Evolutionary conservation across 495 filamentous ascomycete genomes (phyloP).

Genomic region (Aspergillus baeticus): DNA sequence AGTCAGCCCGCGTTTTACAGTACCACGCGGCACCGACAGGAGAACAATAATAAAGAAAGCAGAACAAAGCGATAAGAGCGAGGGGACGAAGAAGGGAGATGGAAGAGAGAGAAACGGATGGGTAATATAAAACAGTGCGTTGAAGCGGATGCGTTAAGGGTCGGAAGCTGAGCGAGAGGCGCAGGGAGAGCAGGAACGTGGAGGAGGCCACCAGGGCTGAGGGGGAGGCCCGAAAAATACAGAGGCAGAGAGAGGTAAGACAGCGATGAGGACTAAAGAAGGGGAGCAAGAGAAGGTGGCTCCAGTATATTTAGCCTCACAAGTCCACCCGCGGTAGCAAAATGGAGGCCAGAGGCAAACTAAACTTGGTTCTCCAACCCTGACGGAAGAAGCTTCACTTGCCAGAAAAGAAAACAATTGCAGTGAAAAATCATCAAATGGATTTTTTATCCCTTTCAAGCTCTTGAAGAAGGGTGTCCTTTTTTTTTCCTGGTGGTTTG

Average conservation of each 20-base stretch:
- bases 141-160: neutral
- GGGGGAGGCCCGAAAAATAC: conserved; percentile 18
- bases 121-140: conserved; percentile 12
- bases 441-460: neutral
- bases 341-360: neutral
- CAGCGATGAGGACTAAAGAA: neutral
- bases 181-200: conserved; percentile 28
- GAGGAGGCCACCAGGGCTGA: conserved; percentile 38
- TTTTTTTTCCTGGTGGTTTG: conserved; percentile 7
- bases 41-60: conserved; percentile 6
- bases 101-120: conserved; percentile 8
- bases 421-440: neutral
- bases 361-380: neutral
- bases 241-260: conserved; percentile 12
- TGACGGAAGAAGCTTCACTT: neutral
- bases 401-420: conserved; percentile 4
- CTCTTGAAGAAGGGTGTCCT: neutral
- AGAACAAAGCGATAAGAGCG: conserved; percentile 10
- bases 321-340: neutral
- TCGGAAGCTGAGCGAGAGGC: conserved; percentile 16
- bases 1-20: conserved; percentile 8
- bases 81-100: conserved; percentile 8
- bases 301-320: conserved; percentile 6
- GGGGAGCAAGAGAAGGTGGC: neutral
- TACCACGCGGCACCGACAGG: conserved; percentile 10